Percentiles rank a stretch among this genome's conserved stretches.
Conservation (phyloP, 805 yeast genomes). For the Suhomyces vadensis region DNA sequence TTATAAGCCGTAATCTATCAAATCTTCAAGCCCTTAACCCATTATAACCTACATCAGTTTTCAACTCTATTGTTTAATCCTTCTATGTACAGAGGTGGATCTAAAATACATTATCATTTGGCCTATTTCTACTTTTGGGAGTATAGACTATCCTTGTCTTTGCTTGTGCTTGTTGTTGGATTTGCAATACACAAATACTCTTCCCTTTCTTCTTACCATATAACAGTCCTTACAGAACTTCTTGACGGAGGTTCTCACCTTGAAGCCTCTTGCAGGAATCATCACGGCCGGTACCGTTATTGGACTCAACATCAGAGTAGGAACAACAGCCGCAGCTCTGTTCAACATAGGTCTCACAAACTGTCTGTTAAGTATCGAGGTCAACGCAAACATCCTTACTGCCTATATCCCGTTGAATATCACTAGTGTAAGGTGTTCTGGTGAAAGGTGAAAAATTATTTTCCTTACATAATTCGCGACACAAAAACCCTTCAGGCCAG, state of each 20-base stretch:
- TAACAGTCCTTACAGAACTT: slow-evolving; percentile 89
- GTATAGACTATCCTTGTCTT: slow-evolving; percentile 63
- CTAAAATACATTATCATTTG: too few relatives aligned
- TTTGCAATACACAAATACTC: slow-evolving; percentile 91
- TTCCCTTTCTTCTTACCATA: slow-evolving; percentile 92
- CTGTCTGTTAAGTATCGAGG: slow-evolving; percentile 20
- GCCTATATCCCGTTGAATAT: neutral
- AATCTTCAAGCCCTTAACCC: too few relatives aligned
- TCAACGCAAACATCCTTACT: slow-evolving; percentile 19
- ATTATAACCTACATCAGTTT: too few relatives aligned
- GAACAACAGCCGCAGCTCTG: slow-evolving; percentile 8
- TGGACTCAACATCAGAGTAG: slow-evolving; percentile 14
- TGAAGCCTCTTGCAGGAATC: slow-evolving; percentile 46
- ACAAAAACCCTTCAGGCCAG: neutral
- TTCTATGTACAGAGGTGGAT: slow-evolving; percentile 1
- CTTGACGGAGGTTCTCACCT: slow-evolving; percentile 89
- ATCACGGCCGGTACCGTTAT: slow-evolving; percentile 11
- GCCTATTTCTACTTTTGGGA: too few relatives aligned
- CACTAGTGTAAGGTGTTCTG: neutral
- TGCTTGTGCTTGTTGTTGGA: slow-evolving; percentile 92
- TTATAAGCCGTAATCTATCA: too few relatives aligned
- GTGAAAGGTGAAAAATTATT: slow-evolving; percentile 3
- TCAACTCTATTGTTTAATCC: too few relatives aligned
- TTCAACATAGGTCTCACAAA: slow-evolving; percentile 14
- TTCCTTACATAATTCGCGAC: slow-evolving; percentile 1